Base-by-base conservation (phyloP, 768 basidiomycete genomes). In the Chiua virens region DNA sequence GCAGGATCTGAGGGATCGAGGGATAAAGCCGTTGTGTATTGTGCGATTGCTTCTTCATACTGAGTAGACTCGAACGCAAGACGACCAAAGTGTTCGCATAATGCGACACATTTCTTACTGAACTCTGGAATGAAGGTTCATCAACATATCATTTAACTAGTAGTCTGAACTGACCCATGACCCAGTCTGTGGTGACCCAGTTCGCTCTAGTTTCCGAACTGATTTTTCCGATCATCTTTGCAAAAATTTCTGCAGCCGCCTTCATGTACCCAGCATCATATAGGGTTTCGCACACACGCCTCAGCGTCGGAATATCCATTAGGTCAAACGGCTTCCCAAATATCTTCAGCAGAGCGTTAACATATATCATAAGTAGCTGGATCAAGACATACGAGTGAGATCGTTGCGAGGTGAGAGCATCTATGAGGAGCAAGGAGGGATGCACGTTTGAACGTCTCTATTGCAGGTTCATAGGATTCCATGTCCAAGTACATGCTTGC, bases 311-410 rank as follows among this genome's bases (percentile, higher is more conserved):
- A 34, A 45, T 10, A 5, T 32, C 44, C 18, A 27, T 35, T 37
- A 38, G 10, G 8, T 51, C 43, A 14, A 51, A 51, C 13, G 35
- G 20, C 25, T 36, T 35, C 7, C 42, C 50, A 41, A 51, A 51
- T 45, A 51, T 28, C 42, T 45, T 36, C 35, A 34, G 32, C 34
- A 23, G 8, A 45, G 9, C 9, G 21, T 45, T 25, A 45, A 22
- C n/a, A 23, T 22, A 8, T 8, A 4, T 32, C 44, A 10, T 8
- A 15, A 45, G 10, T 8, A 21, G 8, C 5, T n/a, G 4, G 13
- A 35, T 15, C 21, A n/a, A 23, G 22, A 21, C 44, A 9, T 17
- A 45, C 44, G 9, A 51, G 50, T 11, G 42, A 39, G 22, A 51
- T 39, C 22, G 44, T 51, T 27, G 17, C 39, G 11, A 45, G n/a